These are phyloP conservation scores for Terana coerulea DNA, from an alignment of 768 basidiomycete species.

Conservation along the genomic window DNA sequence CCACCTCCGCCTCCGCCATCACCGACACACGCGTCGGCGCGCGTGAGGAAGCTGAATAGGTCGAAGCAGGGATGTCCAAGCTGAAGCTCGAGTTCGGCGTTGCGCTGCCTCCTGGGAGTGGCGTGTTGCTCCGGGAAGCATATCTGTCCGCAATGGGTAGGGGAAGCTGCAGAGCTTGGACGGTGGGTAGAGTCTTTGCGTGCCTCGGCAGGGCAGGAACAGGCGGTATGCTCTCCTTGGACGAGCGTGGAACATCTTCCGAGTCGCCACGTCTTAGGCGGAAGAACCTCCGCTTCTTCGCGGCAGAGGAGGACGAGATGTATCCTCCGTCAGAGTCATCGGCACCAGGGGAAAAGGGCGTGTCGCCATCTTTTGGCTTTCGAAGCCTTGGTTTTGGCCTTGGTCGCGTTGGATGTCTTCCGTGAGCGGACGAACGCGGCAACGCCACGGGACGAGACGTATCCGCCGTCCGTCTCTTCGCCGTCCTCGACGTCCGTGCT, in stretches of 20 bases:
- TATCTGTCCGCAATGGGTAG: not conserved
- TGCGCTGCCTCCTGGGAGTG: not conserved
- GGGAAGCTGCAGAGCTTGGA: not conserved
- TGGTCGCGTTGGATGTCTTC: slow-evolving; percentile 10
- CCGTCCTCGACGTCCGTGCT: slow-evolving; percentile 21
- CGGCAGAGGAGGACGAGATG: slow-evolving; percentile 18
- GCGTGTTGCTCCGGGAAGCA: not conserved
- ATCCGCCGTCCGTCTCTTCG: slow-evolving; percentile 31
- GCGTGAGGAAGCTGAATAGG: not conserved
- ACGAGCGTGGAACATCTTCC: not conserved
- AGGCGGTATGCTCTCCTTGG: slow-evolving; percentile 10
- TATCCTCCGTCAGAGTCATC: slow-evolving; percentile 31
- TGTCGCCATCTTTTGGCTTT: slow-evolving; percentile 10
- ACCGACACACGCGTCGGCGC: not conserved
- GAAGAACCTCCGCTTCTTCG: slow-evolving; percentile 28
- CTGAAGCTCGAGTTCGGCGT: not conserved
- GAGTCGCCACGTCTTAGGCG: slow-evolving; percentile 17
- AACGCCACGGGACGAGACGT: slow-evolving; percentile 22
- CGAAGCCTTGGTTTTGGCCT: slow-evolving; percentile 1
- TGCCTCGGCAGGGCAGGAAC: slow-evolving; percentile 10
- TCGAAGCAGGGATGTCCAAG: not conserved
- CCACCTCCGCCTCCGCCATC: not conserved
- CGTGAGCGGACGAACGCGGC: not conserved
- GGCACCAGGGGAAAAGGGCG: slow-evolving; percentile 20
- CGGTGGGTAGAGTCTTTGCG: slow-evolving; percentile 5